Percentiles rank a stretch among this genome's conserved stretches.
Conservation (phyloP, 2,329 filamentous ascomycete species). For the Orbilia blumenaviensis region DNA sequence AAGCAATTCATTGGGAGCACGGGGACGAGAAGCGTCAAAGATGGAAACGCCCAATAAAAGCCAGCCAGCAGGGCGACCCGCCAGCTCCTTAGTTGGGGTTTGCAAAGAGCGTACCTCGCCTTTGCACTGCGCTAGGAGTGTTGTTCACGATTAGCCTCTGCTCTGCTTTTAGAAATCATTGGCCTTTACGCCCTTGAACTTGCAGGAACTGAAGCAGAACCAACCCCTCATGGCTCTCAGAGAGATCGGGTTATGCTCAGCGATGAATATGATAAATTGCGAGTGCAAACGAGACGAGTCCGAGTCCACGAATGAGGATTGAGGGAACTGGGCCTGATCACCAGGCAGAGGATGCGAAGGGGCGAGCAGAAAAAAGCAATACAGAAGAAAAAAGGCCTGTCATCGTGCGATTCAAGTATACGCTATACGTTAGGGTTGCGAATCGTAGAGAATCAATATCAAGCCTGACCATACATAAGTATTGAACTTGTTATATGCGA, state of each 20-base stretch:
- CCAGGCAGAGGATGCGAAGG: conserved; percentile 7
- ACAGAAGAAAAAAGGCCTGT: conserved; percentile 19
- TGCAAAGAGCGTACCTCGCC: conserved; percentile 47
- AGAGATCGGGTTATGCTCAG: conserved; percentile 17
- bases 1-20: conserved; percentile 45
- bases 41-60: conserved; percentile 47
- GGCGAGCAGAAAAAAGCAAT: background rate
- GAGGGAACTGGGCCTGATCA: conserved; percentile 14
- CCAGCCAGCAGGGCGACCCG: conserved; percentile 52
- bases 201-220: conserved; percentile 51
- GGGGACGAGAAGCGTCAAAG: conserved; percentile 33
- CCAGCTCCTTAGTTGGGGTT: conserved; percentile 44
- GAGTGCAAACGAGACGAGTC: conserved; percentile 26
- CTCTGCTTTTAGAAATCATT: conserved; percentile 46
- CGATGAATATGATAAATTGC: conserved; percentile 45
- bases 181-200: conserved; percentile 47
- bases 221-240: conserved; percentile 38
- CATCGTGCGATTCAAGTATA: conserved; percentile 46
- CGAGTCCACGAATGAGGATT: conserved; percentile 14
- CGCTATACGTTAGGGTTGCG: conserved; percentile 52
- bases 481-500: conserved; percentile 51
- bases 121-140: conserved; percentile 51
- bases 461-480: conserved; percentile 32
- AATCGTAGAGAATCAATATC: conserved; percentile 52
- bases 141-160: conserved; percentile 52